Percentiles rank a stretch among this genome's conserved stretches.
Conservation (phyloP, 306 rosid genomes). For the Dryas octopetala region DNA sequence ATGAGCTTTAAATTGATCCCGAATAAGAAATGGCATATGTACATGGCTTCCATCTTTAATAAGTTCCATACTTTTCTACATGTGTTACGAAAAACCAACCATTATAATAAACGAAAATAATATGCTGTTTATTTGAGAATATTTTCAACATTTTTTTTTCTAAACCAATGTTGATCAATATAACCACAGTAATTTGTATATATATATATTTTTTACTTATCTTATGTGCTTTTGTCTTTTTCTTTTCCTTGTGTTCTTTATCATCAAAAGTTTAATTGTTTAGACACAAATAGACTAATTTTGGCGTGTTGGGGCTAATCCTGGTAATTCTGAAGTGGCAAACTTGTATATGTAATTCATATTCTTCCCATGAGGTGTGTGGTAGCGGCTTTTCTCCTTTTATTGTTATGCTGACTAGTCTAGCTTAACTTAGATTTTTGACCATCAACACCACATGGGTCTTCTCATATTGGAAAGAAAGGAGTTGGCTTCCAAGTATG, state of each 20-base stretch:
- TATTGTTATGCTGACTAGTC: slow-evolving; percentile 16
- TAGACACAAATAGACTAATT: background rate
- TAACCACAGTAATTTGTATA: background rate
- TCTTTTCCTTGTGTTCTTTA: background rate
- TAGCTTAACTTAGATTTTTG: slow-evolving; percentile 54
- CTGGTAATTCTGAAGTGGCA: background rate
- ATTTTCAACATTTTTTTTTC: background rate
- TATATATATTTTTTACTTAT: background rate
- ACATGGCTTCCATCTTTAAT: background rate
- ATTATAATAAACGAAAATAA: background rate
- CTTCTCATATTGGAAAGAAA: slow-evolving; percentile 85
- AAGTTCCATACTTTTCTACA: background rate
- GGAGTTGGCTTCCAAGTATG: slow-evolving; percentile 62
- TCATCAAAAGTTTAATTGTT: background rate
- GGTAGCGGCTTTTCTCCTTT: slow-evolving; percentile 8
- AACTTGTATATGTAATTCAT: background rate
- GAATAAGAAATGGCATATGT: slow-evolving; percentile 10
- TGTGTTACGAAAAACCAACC: background rate
- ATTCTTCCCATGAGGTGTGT: background rate
- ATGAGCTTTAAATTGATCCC: background rate
- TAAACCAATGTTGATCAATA: background rate
- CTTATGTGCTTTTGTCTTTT: background rate
- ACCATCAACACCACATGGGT: slow-evolving; percentile 97
- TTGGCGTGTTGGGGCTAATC: background rate
- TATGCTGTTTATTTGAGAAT: background rate